Evolutionary conservation across 2,329 filamentous ascomycete genomes (phyloP).

Genomic region (Colletotrichum magnum): DNA sequence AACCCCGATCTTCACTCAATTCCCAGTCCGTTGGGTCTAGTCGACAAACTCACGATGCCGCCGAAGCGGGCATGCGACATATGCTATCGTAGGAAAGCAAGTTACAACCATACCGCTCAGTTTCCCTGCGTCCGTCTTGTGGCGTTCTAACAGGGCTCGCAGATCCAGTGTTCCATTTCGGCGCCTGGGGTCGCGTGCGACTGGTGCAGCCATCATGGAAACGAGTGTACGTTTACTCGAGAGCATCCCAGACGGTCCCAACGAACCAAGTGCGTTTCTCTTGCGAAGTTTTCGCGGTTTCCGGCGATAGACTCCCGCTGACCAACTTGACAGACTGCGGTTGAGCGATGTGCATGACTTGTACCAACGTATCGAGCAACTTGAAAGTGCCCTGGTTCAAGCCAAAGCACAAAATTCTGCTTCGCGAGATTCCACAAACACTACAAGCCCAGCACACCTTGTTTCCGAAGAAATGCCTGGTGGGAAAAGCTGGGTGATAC

Average conservation of each 20-base stretch:
- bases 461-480: neutral
- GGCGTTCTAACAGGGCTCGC: neutral
- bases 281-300: too few species aligned
- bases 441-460: neutral
- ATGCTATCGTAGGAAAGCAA: constrained; percentile 27
- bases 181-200: constrained; percentile 16
- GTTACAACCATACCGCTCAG: neutral
- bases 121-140: too few species aligned
- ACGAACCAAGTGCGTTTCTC: neutral
- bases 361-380: constrained; percentile 19
- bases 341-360: constrained; percentile 13
- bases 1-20: too few species aligned
- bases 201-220: constrained; percentile 30
- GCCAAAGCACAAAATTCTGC: neutral
- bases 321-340: neutral
- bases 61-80: constrained; percentile 29
- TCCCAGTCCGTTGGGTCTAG: too few species aligned
- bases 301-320: too few species aligned
- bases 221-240: constrained; percentile 10
- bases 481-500: neutral
- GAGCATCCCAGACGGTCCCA: neutral
- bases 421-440: neutral
- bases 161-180: constrained; percentile 31
- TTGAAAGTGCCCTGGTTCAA: constrained; percentile 14
- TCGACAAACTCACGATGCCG: constrained; percentile 1